Percentiles rank a stretch among this genome's conserved stretches.
Conservation (phyloP, 2,329 filamentous ascomycete genomes). For the Aureobasidium sp. region DNA sequence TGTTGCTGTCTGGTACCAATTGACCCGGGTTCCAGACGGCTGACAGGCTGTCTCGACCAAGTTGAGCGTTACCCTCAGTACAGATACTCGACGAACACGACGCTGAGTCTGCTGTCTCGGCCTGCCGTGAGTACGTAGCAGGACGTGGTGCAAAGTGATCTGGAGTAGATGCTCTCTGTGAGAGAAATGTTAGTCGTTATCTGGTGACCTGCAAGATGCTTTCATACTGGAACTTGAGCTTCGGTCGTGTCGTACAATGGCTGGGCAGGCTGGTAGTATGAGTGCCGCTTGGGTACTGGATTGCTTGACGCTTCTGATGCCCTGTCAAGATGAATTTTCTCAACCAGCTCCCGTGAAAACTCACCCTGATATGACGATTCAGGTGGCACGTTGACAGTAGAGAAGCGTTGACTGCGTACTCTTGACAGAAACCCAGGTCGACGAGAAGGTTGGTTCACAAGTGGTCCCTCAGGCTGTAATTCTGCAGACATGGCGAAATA, state of each 20-base stretch:
- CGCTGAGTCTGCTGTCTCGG: background rate
- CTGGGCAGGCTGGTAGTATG: conserved; percentile 13
- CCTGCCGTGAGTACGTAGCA: background rate
- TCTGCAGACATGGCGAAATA: background rate
- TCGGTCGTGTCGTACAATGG: conserved; percentile 11
- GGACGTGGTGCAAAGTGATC: background rate
- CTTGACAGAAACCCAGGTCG: conserved; percentile 13
- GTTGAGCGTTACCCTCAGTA: background rate
- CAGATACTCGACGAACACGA: background rate
- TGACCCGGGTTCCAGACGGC: conserved; percentile 8
- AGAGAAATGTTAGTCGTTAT: background rate
- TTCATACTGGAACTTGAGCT: conserved; percentile 7
- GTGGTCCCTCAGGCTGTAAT: background rate
- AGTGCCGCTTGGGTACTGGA: conserved; percentile 8
- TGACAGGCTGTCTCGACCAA: background rate
- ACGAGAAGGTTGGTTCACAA: background rate
- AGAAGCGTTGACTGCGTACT: conserved; percentile 15
- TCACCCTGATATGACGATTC: background rate
- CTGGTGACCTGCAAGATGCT: background rate
- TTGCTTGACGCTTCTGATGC: conserved; percentile 5
- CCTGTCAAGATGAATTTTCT: background rate
- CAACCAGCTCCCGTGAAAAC: background rate
- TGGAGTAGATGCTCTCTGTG: background rate
- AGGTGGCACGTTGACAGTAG: background rate
- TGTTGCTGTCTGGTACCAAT: conserved; percentile 1